Base-by-base conservation (phyloP, 2,329 filamentous ascomycete species). In the Xylariaceae sp. region DNA sequence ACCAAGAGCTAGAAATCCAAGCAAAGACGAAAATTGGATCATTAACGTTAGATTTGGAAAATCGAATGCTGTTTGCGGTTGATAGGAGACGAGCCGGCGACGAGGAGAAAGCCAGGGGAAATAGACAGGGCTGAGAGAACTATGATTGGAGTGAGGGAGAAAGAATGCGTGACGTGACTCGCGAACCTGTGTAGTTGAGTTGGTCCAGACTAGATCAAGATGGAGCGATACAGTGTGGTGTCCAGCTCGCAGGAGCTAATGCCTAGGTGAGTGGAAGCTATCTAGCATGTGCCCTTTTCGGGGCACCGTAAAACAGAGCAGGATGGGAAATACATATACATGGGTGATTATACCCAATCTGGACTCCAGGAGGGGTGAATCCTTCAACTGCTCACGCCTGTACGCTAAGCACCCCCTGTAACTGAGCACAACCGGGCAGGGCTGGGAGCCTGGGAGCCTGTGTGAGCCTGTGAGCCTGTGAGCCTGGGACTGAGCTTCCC, bases 301-400 rank as follows among this genome's bases (percentile, higher is more conserved):
- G 74, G 73, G 71, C 71, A 73, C 72, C 71, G 69, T 70, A 70
- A 68, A 69, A 71, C 72, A 73, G 72, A 73, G 67, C 73, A 73
- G 68, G 73, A 71, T 75, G 73, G 74, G 74, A 73, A 75, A 73
- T 76, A 76, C 75, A 72, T 32, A 45, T n/a, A 31, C 43, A 45
- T n/a, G 32, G 29, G 19, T 45, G 29, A 30, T 45, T 45, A 45
- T 45, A n/a, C 43, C 43, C 32, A 45, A 32, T 45, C 43, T 30
- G 29, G 37, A 40, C 29, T 72, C 73, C 68, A 75, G 67, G 72
- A 72, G 70, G 68, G 66, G 65, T 60, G 63, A 68, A 68, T 69
- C 67, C 67, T 68, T 66, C 64, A 63, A 61, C 55, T 64, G 57
- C 55, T 59, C 49, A 56, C 46, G 54, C 55, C 56, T 62, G 54